Percentiles rank a stretch among this genome's conserved stretches.
Evolutionary conservation across 2,329 filamentous ascomycete species (phyloP).

Genomic region (Calonectria pseudoturangicola): DNA sequence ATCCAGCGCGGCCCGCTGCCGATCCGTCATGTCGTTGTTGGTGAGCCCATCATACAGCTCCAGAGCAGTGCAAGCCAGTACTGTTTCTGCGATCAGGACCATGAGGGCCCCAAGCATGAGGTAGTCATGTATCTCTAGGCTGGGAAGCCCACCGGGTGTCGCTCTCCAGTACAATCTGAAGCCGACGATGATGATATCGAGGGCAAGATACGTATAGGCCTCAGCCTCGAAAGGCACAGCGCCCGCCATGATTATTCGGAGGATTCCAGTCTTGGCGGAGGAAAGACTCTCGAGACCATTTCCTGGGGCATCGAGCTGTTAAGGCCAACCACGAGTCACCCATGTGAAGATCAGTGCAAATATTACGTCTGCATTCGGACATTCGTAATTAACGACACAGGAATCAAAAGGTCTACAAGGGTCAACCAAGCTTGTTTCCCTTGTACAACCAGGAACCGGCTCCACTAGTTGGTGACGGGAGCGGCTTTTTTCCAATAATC

Average conservation of each 20-base stretch:
- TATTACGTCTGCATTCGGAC: constrained; percentile 19
- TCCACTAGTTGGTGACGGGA: not conserved
- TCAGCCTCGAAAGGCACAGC: constrained; percentile 13
- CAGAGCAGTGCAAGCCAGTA: constrained; percentile 3
- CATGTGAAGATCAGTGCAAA: constrained; percentile 17
- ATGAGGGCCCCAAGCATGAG: constrained; percentile 14
- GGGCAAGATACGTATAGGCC: constrained; percentile 13
- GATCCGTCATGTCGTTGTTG: constrained; percentile 20
- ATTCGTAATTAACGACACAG: not conserved
- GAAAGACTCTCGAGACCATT: constrained; percentile 10
- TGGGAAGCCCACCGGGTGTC: constrained; percentile 18
- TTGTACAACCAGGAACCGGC: not conserved
- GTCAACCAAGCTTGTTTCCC: not conserved
- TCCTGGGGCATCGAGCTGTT: constrained; percentile 19
- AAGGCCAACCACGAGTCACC: not conserved
- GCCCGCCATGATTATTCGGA: not conserved
- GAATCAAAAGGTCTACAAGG: not conserved
- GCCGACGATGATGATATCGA: constrained; percentile 3
- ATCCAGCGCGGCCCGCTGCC: constrained; percentile 2
- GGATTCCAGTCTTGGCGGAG: not conserved
- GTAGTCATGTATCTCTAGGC: constrained; percentile 15
- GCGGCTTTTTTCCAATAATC: constrained; percentile 6
- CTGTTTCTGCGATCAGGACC: constrained; percentile 13
- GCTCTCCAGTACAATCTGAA: constrained; percentile 24
- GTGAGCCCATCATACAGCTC: not conserved